Conservation (phyloP, 2,329 filamentous ascomycete species). For the Graphiopsis chlorocephala region DNA sequence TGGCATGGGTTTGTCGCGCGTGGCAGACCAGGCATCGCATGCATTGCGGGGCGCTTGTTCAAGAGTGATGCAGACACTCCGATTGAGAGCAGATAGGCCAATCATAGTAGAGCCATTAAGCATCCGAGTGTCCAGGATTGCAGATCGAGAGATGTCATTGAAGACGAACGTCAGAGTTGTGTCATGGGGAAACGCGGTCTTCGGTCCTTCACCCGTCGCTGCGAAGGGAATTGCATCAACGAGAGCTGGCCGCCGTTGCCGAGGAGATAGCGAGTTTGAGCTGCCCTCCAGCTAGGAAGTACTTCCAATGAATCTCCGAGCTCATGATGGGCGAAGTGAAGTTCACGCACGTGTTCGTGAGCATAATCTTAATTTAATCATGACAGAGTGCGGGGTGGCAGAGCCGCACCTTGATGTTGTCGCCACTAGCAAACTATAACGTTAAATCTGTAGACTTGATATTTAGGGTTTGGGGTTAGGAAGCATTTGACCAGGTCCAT, state of each 20-base stretch:
- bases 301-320: neutral
- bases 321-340: neutral
- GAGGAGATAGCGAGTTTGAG: neutral
- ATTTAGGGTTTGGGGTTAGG: neutral
- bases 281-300: neutral
- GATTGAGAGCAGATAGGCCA: neutral
- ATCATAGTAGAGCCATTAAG: neutral
- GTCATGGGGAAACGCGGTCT: neutral
- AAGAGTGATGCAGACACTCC: neutral
- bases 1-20: neutral
- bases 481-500: no score
- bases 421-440: neutral
- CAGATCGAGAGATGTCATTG: conserved; percentile 5
- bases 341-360: neutral
- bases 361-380: neutral
- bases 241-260: conserved; percentile 3
- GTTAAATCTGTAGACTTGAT: neutral
- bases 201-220: no score
- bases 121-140: neutral
- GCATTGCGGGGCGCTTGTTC: neutral
- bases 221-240: conserved; percentile 5
- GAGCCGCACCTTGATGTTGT: neutral
- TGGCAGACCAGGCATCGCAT: neutral
- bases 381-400: neutral
- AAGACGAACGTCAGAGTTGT: conserved; percentile 6